Conservation (phyloP, 1,284 basidiomycete species). For the Sporisorium sorghi region DNA sequence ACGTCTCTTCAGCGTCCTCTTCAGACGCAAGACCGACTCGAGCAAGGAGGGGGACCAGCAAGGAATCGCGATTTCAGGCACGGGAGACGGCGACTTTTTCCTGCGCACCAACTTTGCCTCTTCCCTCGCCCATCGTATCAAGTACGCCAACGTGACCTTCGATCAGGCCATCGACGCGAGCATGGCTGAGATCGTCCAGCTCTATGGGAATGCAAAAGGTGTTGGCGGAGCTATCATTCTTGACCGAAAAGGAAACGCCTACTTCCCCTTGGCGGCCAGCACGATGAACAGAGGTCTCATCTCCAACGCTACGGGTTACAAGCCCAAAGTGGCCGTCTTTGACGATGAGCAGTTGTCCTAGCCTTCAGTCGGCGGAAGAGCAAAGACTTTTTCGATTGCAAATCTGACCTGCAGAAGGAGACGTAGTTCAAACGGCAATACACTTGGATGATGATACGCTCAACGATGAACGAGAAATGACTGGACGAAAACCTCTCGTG, state of each 20-base stretch:
- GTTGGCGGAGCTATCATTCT: conserved; percentile 79
- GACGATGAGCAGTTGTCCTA: conserved; percentile 74
- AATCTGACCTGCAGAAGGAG: background rate
- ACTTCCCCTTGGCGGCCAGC: conserved; percentile 74
- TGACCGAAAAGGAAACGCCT: conserved; percentile 74
- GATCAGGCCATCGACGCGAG: conserved; percentile 75
- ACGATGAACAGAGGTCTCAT: conserved; percentile 86
- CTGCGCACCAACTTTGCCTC: conserved; percentile 78
- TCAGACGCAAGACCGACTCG: background rate
- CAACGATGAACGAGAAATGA: too few species aligned
- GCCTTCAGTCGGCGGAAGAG: background rate
- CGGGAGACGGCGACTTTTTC: conserved; percentile 86
- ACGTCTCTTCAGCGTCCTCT: conserved; percentile 6
- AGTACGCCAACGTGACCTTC: conserved; percentile 70
- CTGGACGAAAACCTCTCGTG: too few species aligned
- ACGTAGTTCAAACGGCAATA: too few species aligned
- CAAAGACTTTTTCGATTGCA: background rate
- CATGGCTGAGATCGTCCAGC: conserved; percentile 74
- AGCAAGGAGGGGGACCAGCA: conserved; percentile 9
- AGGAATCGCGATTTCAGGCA: conserved; percentile 83
- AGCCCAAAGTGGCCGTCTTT: conserved; percentile 80
- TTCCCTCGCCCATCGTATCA: conserved; percentile 77
- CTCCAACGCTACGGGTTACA: conserved; percentile 73
- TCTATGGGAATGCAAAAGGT: conserved; percentile 75
- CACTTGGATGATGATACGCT: background rate